A percentile compares a stretch with the other conserved stretches of the same genome.
These are phyloP conservation scores for Coniferiporia sulphurascens DNA, from an alignment of 1,284 basidiomycete species.

Conservation along the genomic window DNA sequence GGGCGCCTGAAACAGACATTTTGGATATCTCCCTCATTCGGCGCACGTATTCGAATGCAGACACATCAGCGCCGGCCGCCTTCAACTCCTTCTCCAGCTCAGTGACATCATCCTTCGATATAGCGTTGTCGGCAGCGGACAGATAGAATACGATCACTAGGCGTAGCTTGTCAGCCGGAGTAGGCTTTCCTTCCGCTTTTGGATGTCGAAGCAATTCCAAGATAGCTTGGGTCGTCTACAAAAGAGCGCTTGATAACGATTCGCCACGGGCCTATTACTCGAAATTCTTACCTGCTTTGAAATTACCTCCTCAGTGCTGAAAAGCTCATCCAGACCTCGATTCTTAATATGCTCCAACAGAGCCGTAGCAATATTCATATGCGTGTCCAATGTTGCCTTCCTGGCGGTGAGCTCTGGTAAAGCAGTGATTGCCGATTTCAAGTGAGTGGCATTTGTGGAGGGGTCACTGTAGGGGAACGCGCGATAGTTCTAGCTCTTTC, in stretches of 20 bases:
- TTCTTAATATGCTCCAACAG: conserved; percentile 95
- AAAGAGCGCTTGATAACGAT: not conserved
- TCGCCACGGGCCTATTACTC: not conserved
- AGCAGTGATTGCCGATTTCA: conserved; percentile 97
- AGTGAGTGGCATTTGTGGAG: conserved; percentile 90
- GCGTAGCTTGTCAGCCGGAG: conserved; percentile 84
- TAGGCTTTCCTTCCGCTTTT: conserved; percentile 62
- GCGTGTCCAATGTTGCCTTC: conserved; percentile 94
- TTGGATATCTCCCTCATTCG: conserved; percentile 87
- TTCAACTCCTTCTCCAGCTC: conserved; percentile 88
- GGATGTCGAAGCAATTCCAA: conserved; percentile 76
- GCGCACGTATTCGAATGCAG: conserved; percentile 91
- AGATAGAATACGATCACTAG: conserved; percentile 94
- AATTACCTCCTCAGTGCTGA: conserved; percentile 93
- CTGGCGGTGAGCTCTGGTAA: conserved; percentile 96
- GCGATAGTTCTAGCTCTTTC: conserved; percentile 6
- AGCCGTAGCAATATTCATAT: conserved; percentile 99
- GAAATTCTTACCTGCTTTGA: conserved; percentile 60
- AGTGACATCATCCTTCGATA: conserved; percentile 81
- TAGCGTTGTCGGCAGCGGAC: conserved; percentile 72
- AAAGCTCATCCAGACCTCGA: conserved; percentile 92
- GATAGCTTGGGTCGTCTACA: conserved; percentile 71
- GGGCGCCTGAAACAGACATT: conserved; percentile 50
- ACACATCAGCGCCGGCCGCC: conserved; percentile 72
- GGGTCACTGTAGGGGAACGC: conserved; percentile 59